phyloP scores from a whole-genome alignment of 2,329 filamentous ascomycete species.

The Sporothrix inflata region DNA sequence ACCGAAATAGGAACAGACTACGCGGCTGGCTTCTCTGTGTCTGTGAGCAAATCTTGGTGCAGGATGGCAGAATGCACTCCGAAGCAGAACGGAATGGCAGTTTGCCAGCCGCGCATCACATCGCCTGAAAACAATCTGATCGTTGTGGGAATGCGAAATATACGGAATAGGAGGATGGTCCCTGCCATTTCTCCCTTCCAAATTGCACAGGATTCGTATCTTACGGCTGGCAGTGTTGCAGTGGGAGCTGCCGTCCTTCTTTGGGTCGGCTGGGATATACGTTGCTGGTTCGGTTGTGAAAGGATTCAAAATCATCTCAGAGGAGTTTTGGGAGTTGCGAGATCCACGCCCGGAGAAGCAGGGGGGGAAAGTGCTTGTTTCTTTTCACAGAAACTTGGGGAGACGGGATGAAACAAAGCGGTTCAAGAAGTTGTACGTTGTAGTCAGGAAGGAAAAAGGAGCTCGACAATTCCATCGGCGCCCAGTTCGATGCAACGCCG shows the following conservation, averaged over 20 bases:
- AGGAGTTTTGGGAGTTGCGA: neutral
- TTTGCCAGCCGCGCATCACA: neutral
- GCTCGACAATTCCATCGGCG: neutral
- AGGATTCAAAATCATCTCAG: neutral
- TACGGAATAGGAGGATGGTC: no score
- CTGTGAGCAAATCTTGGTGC: no score
- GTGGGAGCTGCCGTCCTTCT: neutral
- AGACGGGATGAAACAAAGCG: neutral
- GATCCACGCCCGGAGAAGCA: neutral
- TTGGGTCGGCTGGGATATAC: no score
- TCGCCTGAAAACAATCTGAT: no score
- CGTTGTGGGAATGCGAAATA: no score
- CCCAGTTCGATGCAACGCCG: neutral
- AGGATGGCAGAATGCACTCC: no score
- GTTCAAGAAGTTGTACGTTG: neutral
- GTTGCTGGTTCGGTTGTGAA: neutral
- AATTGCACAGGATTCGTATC: slow-evolving; percentile 10
- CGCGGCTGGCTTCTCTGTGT: neutral
- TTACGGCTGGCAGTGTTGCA: neutral
- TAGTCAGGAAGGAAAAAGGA: neutral
- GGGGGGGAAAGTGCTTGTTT: neutral
- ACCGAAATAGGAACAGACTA: neutral
- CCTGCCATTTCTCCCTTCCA: neutral
- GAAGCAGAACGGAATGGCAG: neutral
- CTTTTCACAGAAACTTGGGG: neutral